Evolutionary conservation across 768 basidiomycete genomes (phyloP).

Genomic region (Peribolospora baueri): DNA sequence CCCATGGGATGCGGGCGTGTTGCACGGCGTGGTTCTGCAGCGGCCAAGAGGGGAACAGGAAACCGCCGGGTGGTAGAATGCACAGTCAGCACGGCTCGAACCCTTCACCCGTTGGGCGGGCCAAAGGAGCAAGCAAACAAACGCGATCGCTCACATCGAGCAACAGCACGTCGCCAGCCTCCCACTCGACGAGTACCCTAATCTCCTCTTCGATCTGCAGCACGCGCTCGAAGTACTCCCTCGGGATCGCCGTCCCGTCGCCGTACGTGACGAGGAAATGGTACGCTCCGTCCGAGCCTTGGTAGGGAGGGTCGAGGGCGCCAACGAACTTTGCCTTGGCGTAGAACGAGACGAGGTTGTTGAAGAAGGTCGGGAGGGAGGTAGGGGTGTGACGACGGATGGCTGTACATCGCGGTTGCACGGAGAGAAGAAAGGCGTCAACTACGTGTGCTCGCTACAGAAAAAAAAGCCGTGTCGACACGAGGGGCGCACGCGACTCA

Average conservation of each 20-base stretch:
- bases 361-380: neutral
- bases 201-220: neutral
- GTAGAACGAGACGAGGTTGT: neutral
- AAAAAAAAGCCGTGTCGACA: neutral
- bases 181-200: slow-evolving; percentile 1
- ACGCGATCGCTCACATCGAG: slow-evolving; percentile 6
- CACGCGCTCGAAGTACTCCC: neutral
- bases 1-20: slow-evolving; percentile 4
- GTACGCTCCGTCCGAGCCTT: slow-evolving; percentile 1
- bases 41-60: too few relatives aligned
- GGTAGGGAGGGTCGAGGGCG: neutral
- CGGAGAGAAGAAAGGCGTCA: too few relatives aligned
- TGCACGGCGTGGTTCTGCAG: neutral
- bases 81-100: too few relatives aligned
- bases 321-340: neutral
- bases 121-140: neutral
- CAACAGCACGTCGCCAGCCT: slow-evolving; percentile 1
- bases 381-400: neutral
- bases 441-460: too few relatives aligned
- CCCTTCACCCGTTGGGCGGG: too few relatives aligned
- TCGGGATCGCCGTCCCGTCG: slow-evolving; percentile 2
- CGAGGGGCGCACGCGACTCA: neutral
- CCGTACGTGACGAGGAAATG: slow-evolving; percentile 3
- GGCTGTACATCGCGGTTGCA: neutral
- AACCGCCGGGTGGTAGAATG: too few relatives aligned